Percentiles rank a stretch among this genome's conserved stretches.
Conservation (phyloP, 345 rosid species). For the Populus ilicifolia region DNA sequence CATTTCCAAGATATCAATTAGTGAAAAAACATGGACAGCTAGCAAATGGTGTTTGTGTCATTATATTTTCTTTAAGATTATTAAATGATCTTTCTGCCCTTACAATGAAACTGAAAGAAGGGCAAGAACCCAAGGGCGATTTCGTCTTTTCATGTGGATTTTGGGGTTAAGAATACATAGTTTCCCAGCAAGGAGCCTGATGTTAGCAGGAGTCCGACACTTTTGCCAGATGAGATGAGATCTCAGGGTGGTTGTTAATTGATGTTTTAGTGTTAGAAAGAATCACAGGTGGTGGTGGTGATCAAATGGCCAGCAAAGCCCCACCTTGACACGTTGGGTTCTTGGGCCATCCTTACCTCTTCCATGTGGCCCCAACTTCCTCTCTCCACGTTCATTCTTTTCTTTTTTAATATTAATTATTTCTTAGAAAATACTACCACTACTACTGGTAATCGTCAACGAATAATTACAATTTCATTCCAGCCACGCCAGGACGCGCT, state of each 20-base stretch:
- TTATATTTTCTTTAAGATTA: too few relatives aligned
- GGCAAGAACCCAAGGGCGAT: too few relatives aligned
- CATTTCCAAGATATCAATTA: too few relatives aligned
- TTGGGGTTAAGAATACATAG: too few relatives aligned
- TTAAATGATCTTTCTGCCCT: too few relatives aligned
- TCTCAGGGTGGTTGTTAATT: background rate
- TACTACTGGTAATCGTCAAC: background rate
- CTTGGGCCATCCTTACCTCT: background rate
- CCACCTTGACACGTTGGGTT: background rate
- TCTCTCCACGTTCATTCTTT: background rate
- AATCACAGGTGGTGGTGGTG: background rate
- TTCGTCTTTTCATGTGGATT: too few relatives aligned
- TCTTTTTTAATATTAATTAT: background rate
- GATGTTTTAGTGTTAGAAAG: background rate
- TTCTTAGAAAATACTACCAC: background rate
- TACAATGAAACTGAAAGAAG: too few relatives aligned
- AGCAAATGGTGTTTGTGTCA: too few relatives aligned
- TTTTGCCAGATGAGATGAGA: background rate
- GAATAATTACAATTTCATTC: background rate
- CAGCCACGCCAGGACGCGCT: background rate
- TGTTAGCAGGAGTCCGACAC: background rate
- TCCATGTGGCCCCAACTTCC: slow-evolving; percentile 18
- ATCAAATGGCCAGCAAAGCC: slow-evolving; percentile 17
- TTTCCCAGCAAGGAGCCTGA: too few relatives aligned
- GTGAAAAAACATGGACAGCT: too few relatives aligned